Base-by-base conservation (phyloP, 2,329 filamentous ascomycete genomes). In the Pleomassaria siparia region DNA sequence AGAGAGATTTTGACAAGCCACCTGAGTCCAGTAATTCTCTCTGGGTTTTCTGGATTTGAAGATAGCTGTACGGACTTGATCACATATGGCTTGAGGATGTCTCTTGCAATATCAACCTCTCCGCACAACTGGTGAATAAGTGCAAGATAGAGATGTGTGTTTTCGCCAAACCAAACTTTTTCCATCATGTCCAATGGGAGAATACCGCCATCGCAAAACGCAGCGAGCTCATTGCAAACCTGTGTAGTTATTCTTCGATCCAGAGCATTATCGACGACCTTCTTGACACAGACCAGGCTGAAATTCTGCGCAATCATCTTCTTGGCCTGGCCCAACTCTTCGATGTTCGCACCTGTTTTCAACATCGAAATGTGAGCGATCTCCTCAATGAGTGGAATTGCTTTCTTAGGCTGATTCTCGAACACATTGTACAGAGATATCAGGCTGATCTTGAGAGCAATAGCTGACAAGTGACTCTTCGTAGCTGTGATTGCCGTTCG, bases 241-340 rank as follows among this genome's bases (percentile, higher is more conserved):
- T 39, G 35, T 13, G 9, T 18, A 7, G 21, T 24, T 18, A 26
- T 18, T n/a, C 6, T 39, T 8, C 6, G 35, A 13, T 12, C 16
- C 21, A 24, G 21, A 18, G 6, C 30, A 8, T 18, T 10, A 4
- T 24, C 15, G 16, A 7, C 15, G 8, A 39, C 12, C 16, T 40
- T 46, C 3, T 36, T 35, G 12, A 46, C 44, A 33, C 35, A 46
- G 6, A 41, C 33, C 3, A 11, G 21, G 28, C 36, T 15, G 20
- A 15, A 46, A 10, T 46, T 26, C 24, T 41, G n/a, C 4, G n/a
- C 44, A 5, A 32, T 13, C 8, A 4, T n/a, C 8, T 15, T 9
- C 30, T 46, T 46, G 36, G 36, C 40, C n/a, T 6, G 24, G 5
- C 43, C 45, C 28, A 47, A 32, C 5, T 47, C 30, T 22, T 21